Base-by-base conservation (phyloP, 345 rosid species). In the Microcos paniculata region DNA sequence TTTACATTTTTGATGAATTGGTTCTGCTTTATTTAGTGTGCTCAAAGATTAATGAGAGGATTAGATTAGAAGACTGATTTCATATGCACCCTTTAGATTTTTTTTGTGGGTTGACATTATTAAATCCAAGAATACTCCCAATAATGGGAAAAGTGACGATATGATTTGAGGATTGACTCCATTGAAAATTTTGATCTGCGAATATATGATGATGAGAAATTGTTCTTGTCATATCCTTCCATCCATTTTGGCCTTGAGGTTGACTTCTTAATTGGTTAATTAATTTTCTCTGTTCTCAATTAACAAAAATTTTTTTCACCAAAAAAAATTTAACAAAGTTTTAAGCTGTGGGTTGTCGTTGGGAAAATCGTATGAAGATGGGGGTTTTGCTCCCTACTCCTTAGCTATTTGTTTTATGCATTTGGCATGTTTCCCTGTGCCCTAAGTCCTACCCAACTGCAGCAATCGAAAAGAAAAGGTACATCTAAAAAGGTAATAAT, bases 121-220 rank as follows among this genome's bases (percentile, higher is more conserved):
- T 71, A 62, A 43, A 66, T 40, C 33, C 38, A 52, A 33, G 66
- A 78, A 78, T 64, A 70, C 10, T 19, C 26, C 79, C 70, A 43
- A 16, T 59, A 12, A 23, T 30, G 52, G 3, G 51, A 40, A 68
- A 58, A 43, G 21, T 38, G 8, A 62, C 40, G 52, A 56, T 55
- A 24, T 75, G 79, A 71, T 78, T 73, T 55, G 57, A 48, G 9
- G 8, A 49, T 74, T 63, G 65, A 57, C 77, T 30, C 73, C 15
- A 24, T 11, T 8, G 1, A 8, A 35, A 59, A 24, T 11, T 24
- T n/a, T n/a, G 4, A 43, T 42, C 4, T 58, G 57, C 62, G 24
- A 57, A 4, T 5, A 5, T 35, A 5, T 35, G 40, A 9, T 45
- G 55, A 68, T 28, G 55, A 24, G 64, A 72, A 72, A 35, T 24